Evolutionary conservation across 768 basidiomycete genomes (phyloP).

Genomic region (Naganishia kalamii): DNA sequence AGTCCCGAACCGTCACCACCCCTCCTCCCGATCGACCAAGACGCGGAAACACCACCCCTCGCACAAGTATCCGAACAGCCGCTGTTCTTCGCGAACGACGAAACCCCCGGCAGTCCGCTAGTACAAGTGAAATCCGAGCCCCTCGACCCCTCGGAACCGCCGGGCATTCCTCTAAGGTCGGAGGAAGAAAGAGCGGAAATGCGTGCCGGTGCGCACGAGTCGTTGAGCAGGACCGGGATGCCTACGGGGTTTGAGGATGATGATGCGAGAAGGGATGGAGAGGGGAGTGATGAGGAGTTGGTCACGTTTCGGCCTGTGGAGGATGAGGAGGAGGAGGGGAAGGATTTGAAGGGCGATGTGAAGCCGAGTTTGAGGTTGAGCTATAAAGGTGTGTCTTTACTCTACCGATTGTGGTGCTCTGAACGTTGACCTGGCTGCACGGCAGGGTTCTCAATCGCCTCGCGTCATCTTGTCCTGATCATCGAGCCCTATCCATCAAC

Average conservation of each 20-base stretch:
- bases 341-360: constrained; percentile 37
- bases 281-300: constrained; percentile 1
- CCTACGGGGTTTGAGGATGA: constrained; percentile 16
- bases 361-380: constrained; percentile 41
- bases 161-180: background rate
- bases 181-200: constrained; percentile 13
- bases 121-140: constrained; percentile 26
- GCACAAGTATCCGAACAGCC: background rate
- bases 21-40: background rate
- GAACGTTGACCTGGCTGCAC: background rate
- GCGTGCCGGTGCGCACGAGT: constrained; percentile 5
- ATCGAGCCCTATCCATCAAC: constrained; percentile 45
- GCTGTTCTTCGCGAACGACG: constrained; percentile 10
- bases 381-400: constrained; percentile 36
- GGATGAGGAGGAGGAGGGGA: constrained; percentile 18
- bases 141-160: constrained; percentile 24
- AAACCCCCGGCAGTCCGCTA: constrained; percentile 23
- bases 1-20: background rate
- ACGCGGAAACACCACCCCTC: background rate
- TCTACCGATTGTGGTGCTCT: background rate
- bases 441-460: constrained; percentile 43
- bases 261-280: background rate
- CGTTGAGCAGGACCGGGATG: constrained; percentile 7
- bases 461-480: constrained; percentile 44
- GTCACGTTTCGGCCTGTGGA: background rate